These are phyloP conservation scores for Beauveria brongniartii DNA, from an alignment of 2,329 filamentous ascomycete species.

Conservation along the genomic window DNA sequence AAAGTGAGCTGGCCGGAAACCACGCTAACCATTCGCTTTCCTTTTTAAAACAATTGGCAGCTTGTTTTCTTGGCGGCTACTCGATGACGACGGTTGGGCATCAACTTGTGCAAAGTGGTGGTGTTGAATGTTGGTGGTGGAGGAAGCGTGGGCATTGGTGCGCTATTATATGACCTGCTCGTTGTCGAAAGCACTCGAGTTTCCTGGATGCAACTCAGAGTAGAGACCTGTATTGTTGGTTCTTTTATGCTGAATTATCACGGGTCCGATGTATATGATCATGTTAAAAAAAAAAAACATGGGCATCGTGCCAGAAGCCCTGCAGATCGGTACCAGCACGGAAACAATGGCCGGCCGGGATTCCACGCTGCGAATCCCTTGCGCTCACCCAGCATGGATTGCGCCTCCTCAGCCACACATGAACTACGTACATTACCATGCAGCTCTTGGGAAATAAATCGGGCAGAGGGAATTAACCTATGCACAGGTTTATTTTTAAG, in stretches of 20 bases:
- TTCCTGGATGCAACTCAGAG: background rate
- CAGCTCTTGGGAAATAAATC: background rate
- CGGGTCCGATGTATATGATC: background rate
- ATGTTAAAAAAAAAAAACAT: background rate
- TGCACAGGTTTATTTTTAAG: background rate
- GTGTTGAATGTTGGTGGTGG: background rate
- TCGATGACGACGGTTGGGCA: background rate
- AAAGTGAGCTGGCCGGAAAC: background rate
- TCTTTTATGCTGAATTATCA: background rate
- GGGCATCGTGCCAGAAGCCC: background rate
- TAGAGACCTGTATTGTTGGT: too few species aligned
- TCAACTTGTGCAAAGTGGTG: background rate
- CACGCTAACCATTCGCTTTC: background rate
- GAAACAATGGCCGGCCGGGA: background rate
- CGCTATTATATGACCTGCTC: background rate
- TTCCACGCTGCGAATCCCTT: background rate
- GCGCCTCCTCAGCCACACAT: background rate
- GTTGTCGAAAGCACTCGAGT: background rate
- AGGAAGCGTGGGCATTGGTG: background rate
- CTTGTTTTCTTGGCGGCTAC: background rate
- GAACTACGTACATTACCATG: background rate
- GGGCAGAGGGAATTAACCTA: background rate
- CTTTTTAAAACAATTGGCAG: background rate
- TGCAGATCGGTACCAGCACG: background rate
- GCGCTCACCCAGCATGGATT: background rate